Percentiles rank a stretch among this genome's conserved stretches.
These are phyloP conservation scores for Uronychia setigera DNA, from an alignment of 73 alveolate genomes.

Conservation along the genomic window DNA sequence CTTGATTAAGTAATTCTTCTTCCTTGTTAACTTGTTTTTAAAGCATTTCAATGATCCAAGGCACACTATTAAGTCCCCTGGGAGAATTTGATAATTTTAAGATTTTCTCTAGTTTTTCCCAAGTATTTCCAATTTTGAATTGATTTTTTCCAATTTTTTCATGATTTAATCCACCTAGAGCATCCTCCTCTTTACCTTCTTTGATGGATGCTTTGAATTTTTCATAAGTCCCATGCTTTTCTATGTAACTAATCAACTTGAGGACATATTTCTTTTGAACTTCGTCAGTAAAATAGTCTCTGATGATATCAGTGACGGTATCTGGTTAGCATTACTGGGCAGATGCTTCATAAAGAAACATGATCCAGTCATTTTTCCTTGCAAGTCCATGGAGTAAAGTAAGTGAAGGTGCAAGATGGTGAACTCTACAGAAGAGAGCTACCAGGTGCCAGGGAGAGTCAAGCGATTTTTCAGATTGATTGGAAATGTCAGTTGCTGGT, in stretches of 20 bases:
- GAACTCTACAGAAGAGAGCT: constrained; percentile 75
- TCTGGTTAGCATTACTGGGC: constrained; percentile 70
- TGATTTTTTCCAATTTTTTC: too few relatives aligned
- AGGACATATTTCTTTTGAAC: constrained; percentile 40
- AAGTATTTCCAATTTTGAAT: too few relatives aligned
- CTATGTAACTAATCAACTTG: not conserved
- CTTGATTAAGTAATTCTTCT: too few relatives aligned
- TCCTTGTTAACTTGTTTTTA: too few relatives aligned
- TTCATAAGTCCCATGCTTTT: not conserved
- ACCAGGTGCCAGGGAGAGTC: constrained; percentile 78
- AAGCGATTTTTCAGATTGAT: constrained; percentile 7
- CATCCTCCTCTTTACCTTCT: too few relatives aligned
- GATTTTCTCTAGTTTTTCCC: too few relatives aligned
- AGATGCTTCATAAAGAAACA: constrained; percentile 62
- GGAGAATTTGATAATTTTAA: too few relatives aligned
- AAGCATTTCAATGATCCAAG: too few relatives aligned
- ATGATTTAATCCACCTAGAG: too few relatives aligned
- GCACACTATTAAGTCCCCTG: too few relatives aligned
- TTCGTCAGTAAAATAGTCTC: constrained; percentile 58
- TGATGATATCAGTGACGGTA: constrained; percentile 65
- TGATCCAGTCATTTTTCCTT: constrained; percentile 74
- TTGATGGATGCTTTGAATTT: not conserved
- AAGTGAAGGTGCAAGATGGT: constrained; percentile 62
- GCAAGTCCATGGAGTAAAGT: constrained; percentile 73
- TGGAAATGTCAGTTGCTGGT: not conserved